Evolutionary conservation across 164 flowering plant genomes (phyloP), one percentile per base, ranked within the genome.

Genomic region (Vitis labrusca): DNA sequence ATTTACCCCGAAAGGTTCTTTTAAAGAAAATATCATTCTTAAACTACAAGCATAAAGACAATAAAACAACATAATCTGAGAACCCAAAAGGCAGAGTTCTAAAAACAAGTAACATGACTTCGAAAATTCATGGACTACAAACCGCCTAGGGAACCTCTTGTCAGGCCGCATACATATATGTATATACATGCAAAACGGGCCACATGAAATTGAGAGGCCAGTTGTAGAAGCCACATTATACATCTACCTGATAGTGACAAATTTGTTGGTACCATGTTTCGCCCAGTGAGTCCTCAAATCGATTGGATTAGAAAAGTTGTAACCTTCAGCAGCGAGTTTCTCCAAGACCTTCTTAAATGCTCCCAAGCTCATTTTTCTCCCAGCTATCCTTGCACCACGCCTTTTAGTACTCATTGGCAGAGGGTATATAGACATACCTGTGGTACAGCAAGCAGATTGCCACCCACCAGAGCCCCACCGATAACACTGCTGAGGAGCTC

Each of bases 401-500:
- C 71, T 50, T 50, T 76, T 76, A 19, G 72, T 56, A 12, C 71
- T 66, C 71, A 66, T 58, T 8, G 79, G 79, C 73, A 76, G 63
- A 3, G 79, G 79, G 67, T 72, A 64, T 66, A 59, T 27, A 0
- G 76, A 76, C 13, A 76, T 63, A 11, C 19, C 48, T 30, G 75
- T 76, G 8, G 75, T 76, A 47, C 79, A 76, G 37, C 79, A 76
- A 2, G 79, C 71, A 5, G 79, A 76, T 15, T 76, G 79, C 76
- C 79, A 76, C 10, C 79, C 79, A 63, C 79, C 79, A 72, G 47
- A 66, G 10, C 76, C 79, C 79, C 79, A 76, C 11, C 71, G 57
- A 50, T 76, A 76, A 27, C 79, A 76, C 53, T 72, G 79, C 61
- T 66, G 74, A 47, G 72, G 68, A 3, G 15, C 17, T 47, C 71